phyloP scores from a whole-genome alignment of 1,284 basidiomycete species.

The Neolentinus lepideus region DNA sequence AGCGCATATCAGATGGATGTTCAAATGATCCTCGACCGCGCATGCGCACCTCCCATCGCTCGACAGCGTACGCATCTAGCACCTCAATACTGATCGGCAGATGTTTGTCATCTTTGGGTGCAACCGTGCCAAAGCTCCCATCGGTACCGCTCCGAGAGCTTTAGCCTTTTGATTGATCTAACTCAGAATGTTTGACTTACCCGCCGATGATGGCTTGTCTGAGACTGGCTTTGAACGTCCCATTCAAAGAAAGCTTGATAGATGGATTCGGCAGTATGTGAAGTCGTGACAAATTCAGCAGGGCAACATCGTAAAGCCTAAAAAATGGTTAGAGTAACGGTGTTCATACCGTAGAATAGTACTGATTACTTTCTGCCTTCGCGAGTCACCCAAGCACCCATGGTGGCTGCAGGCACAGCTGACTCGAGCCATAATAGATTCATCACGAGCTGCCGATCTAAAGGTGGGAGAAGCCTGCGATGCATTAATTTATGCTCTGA shows the following conservation, averaged over 20 bases:
- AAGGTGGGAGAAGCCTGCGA: conserved; percentile 71
- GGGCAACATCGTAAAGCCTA: conserved; percentile 52
- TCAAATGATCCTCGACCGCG: conserved; percentile 5
- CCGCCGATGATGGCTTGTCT: conserved; percentile 90
- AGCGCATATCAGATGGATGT: conserved; percentile 2
- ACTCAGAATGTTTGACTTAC: conserved; percentile 41
- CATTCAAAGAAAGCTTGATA: conserved; percentile 61
- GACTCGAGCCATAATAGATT: conserved; percentile 89
- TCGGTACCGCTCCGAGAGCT: conserved; percentile 65
- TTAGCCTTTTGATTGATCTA: not conserved
- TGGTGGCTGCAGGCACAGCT: conserved; percentile 60
- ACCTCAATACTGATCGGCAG: conserved; percentile 49
- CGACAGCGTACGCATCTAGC: conserved; percentile 82
- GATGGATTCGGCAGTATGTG: conserved; percentile 67
- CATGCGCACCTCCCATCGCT: conserved; percentile 87
- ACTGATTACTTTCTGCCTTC: conserved; percentile 60
- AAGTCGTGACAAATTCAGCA: conserved; percentile 60
- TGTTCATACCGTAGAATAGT: not conserved
- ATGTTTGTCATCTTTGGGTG: conserved; percentile 54
- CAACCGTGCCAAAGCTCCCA: conserved; percentile 87
- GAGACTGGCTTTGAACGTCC: conserved; percentile 75
- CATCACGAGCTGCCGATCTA: conserved; percentile 89
- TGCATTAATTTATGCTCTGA: conserved; percentile 10
- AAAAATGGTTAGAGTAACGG: conserved; percentile 8
- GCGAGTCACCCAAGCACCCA: conserved; percentile 80